Evolutionary conservation across 2,329 filamentous ascomycete species (phyloP).

Genomic region (Knufia petricola): DNA sequence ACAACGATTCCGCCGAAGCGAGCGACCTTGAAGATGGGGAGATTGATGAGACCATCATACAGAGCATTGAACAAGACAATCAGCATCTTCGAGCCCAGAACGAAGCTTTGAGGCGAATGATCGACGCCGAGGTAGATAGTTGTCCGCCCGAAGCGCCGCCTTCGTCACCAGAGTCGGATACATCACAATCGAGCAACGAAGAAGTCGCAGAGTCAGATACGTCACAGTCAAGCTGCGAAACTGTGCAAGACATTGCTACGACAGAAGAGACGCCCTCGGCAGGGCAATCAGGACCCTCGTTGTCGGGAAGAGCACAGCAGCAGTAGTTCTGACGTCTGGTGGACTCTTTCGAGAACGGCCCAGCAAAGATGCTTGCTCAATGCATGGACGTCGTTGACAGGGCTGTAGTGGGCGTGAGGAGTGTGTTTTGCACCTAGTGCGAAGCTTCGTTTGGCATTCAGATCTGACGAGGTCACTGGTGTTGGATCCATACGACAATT

Average conservation of each 20-base stretch:
- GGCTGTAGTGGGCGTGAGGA: no score
- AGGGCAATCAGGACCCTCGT: no score
- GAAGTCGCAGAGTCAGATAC: background rate
- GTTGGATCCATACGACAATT: no score
- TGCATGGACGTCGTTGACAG: no score
- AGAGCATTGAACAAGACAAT: background rate
- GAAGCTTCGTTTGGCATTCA: no score
- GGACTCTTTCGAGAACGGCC: no score
- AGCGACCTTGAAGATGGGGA: background rate
- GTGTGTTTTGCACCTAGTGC: no score
- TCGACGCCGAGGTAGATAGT: background rate
- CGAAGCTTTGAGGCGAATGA: background rate
- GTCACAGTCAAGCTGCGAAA: background rate
- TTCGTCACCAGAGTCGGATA: background rate
- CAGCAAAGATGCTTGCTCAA: no score
- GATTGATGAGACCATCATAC: background rate
- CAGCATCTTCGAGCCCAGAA: background rate
- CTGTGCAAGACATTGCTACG: slow-evolving; percentile 11
- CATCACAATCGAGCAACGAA: background rate
- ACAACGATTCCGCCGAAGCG: background rate
- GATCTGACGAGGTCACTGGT: no score
- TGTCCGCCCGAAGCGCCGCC: background rate
- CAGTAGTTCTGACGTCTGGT: no score
- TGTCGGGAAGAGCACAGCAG: no score
- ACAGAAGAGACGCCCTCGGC: no score